Evolutionary conservation across 768 basidiomycete species (phyloP).

Genomic region (Tylopilus felleus): DNA sequence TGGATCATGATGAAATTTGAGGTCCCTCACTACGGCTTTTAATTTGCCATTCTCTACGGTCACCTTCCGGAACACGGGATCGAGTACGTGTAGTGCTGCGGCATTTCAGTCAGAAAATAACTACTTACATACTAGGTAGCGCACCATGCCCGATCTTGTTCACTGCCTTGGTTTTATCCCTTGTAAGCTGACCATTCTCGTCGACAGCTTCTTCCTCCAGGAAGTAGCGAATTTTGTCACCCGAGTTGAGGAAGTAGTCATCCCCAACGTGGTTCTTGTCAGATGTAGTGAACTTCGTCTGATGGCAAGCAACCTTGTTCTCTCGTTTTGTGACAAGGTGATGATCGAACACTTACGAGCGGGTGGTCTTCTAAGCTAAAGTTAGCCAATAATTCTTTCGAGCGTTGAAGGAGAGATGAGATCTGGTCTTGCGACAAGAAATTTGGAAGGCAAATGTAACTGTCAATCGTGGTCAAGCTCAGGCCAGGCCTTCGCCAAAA

Average conservation of each 20-base stretch:
- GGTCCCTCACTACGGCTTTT: constrained; percentile 64
- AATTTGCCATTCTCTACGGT: constrained; percentile 80
- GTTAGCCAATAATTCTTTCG: constrained; percentile 72
- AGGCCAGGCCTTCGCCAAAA: background rate
- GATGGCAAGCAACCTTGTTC: background rate
- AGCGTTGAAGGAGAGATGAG: constrained; percentile 58
- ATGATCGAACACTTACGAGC: constrained; percentile 45
- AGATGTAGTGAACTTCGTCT: constrained; percentile 88
- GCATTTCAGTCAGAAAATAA: background rate
- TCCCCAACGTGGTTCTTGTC: constrained; percentile 82
- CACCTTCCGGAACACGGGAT: constrained; percentile 73
- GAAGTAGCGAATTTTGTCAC: constrained; percentile 95
- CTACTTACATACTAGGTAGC: background rate
- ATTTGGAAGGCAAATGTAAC: constrained; percentile 73
- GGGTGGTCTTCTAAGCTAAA: constrained; percentile 82
- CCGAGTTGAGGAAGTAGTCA: constrained; percentile 87
- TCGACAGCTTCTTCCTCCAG: constrained; percentile 87
- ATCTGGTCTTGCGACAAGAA: constrained; percentile 68
- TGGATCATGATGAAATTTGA: constrained; percentile 83
- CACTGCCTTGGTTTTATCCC: constrained; percentile 72
- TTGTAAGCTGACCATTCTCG: constrained; percentile 61
- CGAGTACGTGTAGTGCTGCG: constrained; percentile 80
- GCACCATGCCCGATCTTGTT: constrained; percentile 95
- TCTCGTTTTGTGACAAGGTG: background rate
- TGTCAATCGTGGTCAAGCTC: constrained; percentile 26